Percentiles rank a stretch among this genome's conserved stretches.
These are phyloP conservation scores for Clathrus columnatus DNA, from an alignment of 768 basidiomycete genomes.

Conservation along the genomic window DNA sequence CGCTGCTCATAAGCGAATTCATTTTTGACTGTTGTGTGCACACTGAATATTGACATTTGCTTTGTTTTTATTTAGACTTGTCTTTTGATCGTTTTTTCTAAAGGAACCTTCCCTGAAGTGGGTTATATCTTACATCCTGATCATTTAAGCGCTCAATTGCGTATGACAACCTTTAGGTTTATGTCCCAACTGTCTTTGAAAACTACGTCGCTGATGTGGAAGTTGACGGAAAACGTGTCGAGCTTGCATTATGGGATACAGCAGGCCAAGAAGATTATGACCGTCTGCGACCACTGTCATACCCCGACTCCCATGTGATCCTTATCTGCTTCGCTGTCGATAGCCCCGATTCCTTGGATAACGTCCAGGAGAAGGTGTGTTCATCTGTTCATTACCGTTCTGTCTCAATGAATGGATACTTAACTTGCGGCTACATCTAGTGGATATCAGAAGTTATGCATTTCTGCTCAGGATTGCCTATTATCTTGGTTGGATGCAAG, in stretches of 20 bases:
- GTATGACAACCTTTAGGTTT: constrained; percentile 56
- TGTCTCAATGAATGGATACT: neutral
- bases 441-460: constrained; percentile 99
- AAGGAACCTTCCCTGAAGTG: constrained; percentile 94
- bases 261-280: constrained; percentile 99
- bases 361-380: constrained; percentile 98
- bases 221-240: constrained; percentile 97
- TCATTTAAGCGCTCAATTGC: neutral
- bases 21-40: no score
- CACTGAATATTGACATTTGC: no score
- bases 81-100: constrained; percentile 91
- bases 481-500: constrained; percentile 98
- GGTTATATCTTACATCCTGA: constrained; percentile 2
- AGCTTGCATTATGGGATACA: constrained; percentile 99
- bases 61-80: constrained; percentile 53
- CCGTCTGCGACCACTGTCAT: constrained; percentile 92
- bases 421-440: constrained; percentile 31
- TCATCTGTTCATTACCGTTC: neutral
- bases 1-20: no score
- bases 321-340: constrained; percentile 98
- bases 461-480: constrained; percentile 88
- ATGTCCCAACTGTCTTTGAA: constrained; percentile 99
- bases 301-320: constrained; percentile 99
- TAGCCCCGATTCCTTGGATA: constrained; percentile 95
- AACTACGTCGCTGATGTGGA: constrained; percentile 99